Evolutionary conservation across 106 monocot genomes (phyloP).

Genomic region (Acorus calamus): DNA sequence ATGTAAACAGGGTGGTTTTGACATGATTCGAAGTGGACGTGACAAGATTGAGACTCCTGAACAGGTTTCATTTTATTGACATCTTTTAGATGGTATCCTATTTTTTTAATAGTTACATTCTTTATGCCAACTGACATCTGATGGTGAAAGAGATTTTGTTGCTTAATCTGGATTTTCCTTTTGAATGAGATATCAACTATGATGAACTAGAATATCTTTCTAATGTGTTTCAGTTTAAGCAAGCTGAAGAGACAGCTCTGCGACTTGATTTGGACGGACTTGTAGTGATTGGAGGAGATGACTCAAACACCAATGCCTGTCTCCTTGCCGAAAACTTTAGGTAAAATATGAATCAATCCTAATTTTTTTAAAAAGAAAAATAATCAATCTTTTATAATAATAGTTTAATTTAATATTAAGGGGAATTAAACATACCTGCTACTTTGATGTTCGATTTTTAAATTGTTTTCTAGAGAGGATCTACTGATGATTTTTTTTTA

Average conservation of each 20-base stretch:
- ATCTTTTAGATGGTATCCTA: background rate
- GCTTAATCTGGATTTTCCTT: too few species aligned
- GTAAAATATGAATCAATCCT: conserved; percentile 15
- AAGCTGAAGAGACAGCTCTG: conserved; percentile 84
- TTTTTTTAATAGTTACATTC: background rate
- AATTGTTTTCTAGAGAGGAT: too few species aligned
- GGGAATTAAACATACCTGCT: too few species aligned
- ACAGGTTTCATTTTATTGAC: conserved; percentile 34
- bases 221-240: conserved; percentile 56
- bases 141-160: too few species aligned
- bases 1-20: conserved; percentile 82
- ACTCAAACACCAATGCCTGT: conserved; percentile 99
- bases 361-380: background rate
- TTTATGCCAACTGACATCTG: too few species aligned
- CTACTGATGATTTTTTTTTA: too few species aligned
- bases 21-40: conserved; percentile 99
- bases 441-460: too few species aligned
- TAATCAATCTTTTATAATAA: too few species aligned
- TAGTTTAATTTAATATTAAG: too few species aligned
- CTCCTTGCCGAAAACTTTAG: conserved; percentile 89
- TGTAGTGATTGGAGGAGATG: conserved; percentile 97
- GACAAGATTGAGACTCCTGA: conserved; percentile 99
- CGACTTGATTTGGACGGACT: conserved; percentile 79
- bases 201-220: background rate
- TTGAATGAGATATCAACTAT: too few species aligned